Evolutionary conservation across 495 filamentous ascomycete species (phyloP).

Genomic region (Aspergillus steynii): DNA sequence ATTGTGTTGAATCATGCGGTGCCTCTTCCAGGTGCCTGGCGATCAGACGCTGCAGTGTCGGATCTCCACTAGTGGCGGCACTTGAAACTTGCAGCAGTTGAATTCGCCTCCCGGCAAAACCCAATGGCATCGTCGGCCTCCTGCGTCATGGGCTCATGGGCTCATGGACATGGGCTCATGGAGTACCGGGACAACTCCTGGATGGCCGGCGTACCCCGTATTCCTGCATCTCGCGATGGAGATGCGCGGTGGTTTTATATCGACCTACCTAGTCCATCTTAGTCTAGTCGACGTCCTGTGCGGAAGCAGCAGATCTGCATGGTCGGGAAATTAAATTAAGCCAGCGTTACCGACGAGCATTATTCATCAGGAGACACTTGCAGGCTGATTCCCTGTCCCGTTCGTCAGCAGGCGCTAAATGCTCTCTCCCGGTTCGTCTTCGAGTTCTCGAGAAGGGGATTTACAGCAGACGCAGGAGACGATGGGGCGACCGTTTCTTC

Average conservation of each 20-base stretch:
- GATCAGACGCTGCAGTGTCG: conserved; percentile 4
- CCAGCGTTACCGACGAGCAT: conserved; percentile 5
- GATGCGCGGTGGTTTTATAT: background rate
- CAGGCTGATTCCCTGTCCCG: background rate
- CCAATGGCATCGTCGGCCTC: no score
- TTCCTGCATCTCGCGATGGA: background rate
- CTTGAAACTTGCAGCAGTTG: conserved; percentile 2
- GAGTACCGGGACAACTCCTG: no score
- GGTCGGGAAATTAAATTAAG: conserved; percentile 29
- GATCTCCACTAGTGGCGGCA: conserved; percentile 13
- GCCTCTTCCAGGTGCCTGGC: conserved; percentile 8
- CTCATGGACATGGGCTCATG: no score
- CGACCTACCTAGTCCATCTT: background rate
- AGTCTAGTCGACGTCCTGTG: background rate
- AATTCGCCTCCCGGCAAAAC: background rate
- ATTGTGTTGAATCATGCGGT: background rate
- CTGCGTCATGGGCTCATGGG: background rate
- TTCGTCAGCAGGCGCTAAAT: background rate
- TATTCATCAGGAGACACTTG: conserved; percentile 5
- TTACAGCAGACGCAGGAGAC: no score
- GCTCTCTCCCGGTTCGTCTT: background rate
- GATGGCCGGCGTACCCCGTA: background rate
- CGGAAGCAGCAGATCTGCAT: conserved; percentile 18
- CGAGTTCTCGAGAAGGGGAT: background rate
- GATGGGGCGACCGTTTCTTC: no score